Conservation (phyloP, 2,329 filamentous ascomycete species). For the Chaetomiaceae sp. region DNA sequence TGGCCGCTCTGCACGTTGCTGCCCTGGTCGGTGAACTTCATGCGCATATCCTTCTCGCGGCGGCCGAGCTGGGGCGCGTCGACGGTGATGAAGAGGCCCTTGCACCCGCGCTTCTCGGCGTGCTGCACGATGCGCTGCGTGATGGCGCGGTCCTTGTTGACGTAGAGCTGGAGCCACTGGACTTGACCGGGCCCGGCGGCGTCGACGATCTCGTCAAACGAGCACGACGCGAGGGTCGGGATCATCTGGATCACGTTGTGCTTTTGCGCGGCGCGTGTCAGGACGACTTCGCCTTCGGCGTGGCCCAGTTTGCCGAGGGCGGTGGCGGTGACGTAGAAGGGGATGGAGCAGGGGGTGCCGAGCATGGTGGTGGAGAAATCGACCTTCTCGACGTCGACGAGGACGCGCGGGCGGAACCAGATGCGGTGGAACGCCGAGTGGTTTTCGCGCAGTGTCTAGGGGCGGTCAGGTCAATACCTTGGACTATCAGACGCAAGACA, state of each 20-base stretch:
- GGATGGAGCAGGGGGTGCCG: constrained; percentile 74
- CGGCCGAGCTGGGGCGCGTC: constrained; percentile 94
- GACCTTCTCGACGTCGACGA: constrained; percentile 84
- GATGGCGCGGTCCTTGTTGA: constrained; percentile 91
- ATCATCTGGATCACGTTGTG: constrained; percentile 98
- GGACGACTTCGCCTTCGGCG: constrained; percentile 85
- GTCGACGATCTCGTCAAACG: constrained; percentile 95
- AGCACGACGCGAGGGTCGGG: constrained; percentile 91
- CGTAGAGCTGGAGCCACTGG: constrained; percentile 96
- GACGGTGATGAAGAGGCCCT: constrained; percentile 95
- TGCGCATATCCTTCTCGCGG: constrained; percentile 95
- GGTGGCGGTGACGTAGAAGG: constrained; percentile 95
- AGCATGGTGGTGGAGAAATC: constrained; percentile 92
- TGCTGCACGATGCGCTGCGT: constrained; percentile 87
- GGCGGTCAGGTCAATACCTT: constrained; percentile 8
- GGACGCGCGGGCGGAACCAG: constrained; percentile 86
- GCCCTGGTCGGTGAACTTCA: constrained; percentile 80
- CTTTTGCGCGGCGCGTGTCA: constrained; percentile 76
- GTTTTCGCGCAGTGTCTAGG: constrained; percentile 87
- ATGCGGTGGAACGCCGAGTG: constrained; percentile 95
- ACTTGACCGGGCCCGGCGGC: constrained; percentile 73
- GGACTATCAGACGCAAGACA: no score
- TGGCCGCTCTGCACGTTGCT: constrained; percentile 75
- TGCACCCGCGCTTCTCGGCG: constrained; percentile 87
- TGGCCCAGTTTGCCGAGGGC: constrained; percentile 93